Base-by-base conservation (phyloP, 352 stramenopile genomes). In the Globisporangium carolinianum region DNA sequence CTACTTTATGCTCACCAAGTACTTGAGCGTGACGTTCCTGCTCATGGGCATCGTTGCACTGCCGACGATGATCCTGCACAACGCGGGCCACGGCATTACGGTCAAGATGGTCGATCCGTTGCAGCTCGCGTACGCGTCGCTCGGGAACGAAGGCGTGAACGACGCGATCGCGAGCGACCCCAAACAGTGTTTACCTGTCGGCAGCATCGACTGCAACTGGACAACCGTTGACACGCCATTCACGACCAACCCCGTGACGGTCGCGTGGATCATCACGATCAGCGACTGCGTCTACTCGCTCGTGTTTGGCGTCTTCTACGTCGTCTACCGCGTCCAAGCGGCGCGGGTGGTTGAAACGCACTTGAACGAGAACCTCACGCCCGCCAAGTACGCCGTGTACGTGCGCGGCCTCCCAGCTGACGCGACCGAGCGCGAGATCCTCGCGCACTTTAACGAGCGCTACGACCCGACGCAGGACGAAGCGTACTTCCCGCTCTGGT, bases 1-100 rank as follows among this genome's bases (percentile, higher is more conserved):
- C 5, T 95, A 93, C 50, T 95, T 95, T 43, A 81, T 93, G 68
- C 61, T 95, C 37, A 87, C 80, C 47, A 89, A 92, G 72, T 87
- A 90, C 53, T 52, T 89, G 55, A 66, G 66, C 37, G 63, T 83
- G 17, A 63, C 68, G 5, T 91, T 95, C 53, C 50, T 90, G 6
- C n/a, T 71, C 47, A 91, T 93, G 79, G 81, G 81, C 12, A 57
- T 89, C 41, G 51, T 89, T 5, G 69, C 84, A 14, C 56, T 91
- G 14, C 84, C 82, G 1, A 62, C 65, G 3, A 89, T 94, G 47
- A 61, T 79, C 0, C 60, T 90, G 7, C 87, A 92, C 55, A 73
- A 80, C 37, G 82, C 61, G 7, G 84, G 82, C 15, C 54, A 94
- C 46, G 84, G 84, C 0, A 61, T 94, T 39, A 89, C 74, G 3